A percentile compares a stretch with the other conserved stretches of the same genome.
These are phyloP conservation scores for Ballota nigra DNA, from an alignment of 257 asterid species.

Conservation along the genomic window DNA sequence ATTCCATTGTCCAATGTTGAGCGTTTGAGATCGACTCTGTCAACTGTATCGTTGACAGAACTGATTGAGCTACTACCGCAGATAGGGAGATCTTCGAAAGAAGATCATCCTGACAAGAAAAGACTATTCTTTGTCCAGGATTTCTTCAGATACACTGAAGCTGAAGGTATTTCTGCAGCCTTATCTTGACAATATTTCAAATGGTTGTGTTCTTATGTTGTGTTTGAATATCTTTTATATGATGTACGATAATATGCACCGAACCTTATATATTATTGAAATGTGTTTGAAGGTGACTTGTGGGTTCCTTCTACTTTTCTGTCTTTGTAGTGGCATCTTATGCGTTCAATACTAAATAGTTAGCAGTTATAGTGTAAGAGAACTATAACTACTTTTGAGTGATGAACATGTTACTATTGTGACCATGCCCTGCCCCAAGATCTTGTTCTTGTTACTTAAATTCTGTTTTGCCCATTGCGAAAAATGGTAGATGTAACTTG, in stretches of 20 bases:
- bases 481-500: not conserved
- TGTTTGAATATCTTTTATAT: not conserved
- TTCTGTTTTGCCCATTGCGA: not conserved
- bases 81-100: slow-evolving; percentile 78
- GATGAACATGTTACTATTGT: slow-evolving; percentile 1
- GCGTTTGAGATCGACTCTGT: slow-evolving; percentile 77
- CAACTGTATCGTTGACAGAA: slow-evolving; percentile 85
- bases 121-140: slow-evolving; percentile 93
- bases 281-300: not conserved
- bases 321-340: not conserved
- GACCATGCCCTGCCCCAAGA: not conserved
- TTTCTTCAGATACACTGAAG: slow-evolving; percentile 94
- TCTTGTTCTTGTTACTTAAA: not conserved
- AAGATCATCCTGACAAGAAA: slow-evolving; percentile 96
- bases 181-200: no score
- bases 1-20: slow-evolving; percentile 93
- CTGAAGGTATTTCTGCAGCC: slow-evolving; percentile 99
- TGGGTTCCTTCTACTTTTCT: not conserved
- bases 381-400: not conserved
- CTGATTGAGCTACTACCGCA: slow-evolving; percentile 88
- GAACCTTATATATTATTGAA: not conserved
- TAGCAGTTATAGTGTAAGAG: not conserved
- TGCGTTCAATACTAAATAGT: not conserved
- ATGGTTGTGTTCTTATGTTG: not conserved
- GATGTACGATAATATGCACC: not conserved